Evolutionary conservation across 495 filamentous ascomycete species (phyloP), one percentile per base, ranked within the genome.

Genomic region (Mytilinidion resinicola): DNA sequence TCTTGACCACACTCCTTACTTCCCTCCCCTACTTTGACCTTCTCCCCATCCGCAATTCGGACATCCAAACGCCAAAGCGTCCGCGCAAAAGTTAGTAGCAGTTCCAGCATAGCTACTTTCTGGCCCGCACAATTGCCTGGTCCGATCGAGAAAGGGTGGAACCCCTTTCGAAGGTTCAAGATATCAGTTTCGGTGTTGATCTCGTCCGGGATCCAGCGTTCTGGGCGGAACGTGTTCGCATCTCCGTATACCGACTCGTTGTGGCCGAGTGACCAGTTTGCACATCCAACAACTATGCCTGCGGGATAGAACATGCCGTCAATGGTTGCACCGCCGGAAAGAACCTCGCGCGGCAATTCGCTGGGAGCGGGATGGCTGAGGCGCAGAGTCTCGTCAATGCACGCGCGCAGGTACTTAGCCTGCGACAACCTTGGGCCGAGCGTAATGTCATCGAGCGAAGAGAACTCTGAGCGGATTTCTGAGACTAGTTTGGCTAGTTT

Each of bases 311-410:
- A 71, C 4, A 78, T 61, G 5, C 76, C 77, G 37, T 80, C 76
- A 9, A 86, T 76, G 7, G 69, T 60, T 8, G 76, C 67, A 10
- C 86, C 86, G 38, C 85, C 86, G 0, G 74, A 55, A 5, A 83
- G 74, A 4, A 89, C 85, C 62, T 85, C 79, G 21, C 84, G 77
- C 8, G 78, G 78, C 7, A 86, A 66, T 7, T 80, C 70, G 8
- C 78, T 78, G 36, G 75, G 73, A 2, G 86, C 84, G 0, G 85
- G 76, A 11, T 85, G 87, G 0, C 78, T 78, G 41, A 90, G 68
- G 47, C 88, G 84, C 66, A 89, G 74, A 3, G 82, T 75, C 58
- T 89, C 86, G 53, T 86, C 78, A 39, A 85, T 72, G 59, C 81
- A 82, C 8, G 82, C 83, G 51, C 78, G 78, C 2, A 85, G 72